A percentile compares a stretch with the other conserved stretches of the same genome.
These are phyloP conservation scores for Cinnamomum micranthum DNA, from an alignment of 164 flowering plant species.

Conservation along the genomic window DNA sequence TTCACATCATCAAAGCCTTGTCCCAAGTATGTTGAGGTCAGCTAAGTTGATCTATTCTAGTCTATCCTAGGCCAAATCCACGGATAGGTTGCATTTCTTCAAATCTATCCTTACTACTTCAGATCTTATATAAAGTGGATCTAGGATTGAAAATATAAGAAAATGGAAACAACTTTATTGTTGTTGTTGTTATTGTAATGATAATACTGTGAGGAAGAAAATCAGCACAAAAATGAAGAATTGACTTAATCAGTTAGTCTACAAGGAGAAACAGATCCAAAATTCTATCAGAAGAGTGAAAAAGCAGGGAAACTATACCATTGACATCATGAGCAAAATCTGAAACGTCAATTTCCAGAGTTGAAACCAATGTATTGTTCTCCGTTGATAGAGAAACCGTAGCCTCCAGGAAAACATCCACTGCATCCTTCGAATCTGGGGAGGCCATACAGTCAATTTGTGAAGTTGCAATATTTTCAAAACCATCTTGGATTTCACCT, in stretches of 20 bases:
- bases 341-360: constrained; percentile 24
- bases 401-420: constrained; percentile 33
- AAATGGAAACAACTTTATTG: not conserved
- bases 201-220: too few relatives aligned
- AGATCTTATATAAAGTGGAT: too few relatives aligned
- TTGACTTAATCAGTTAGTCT: not conserved
- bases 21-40: too few relatives aligned
- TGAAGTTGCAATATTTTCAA: constrained; percentile 23
- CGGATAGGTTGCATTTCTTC: too few relatives aligned
- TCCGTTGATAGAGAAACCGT: constrained; percentile 23
- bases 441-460: constrained; percentile 26
- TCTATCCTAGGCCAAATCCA: too few relatives aligned
- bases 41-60: too few relatives aligned
- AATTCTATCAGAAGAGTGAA: not conserved
- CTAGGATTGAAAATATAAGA: not conserved
- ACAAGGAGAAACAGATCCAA: too few relatives aligned
- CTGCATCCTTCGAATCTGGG: constrained; percentile 20
- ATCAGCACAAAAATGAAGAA: not conserved
- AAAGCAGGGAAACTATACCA: too few relatives aligned
- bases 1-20: too few relatives aligned
- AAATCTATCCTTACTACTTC: too few relatives aligned
- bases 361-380: constrained; percentile 23
- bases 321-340: constrained; percentile 1
- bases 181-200: too few relatives aligned
- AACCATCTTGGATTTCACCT: constrained; percentile 39